A percentile compares a stretch with the other conserved stretches of the same genome.
These are phyloP conservation scores for Bryoerythrophyllum caledonicum DNA, from an alignment of 225 moss, liverwort and hornwort genomes.

Conservation along the genomic window DNA sequence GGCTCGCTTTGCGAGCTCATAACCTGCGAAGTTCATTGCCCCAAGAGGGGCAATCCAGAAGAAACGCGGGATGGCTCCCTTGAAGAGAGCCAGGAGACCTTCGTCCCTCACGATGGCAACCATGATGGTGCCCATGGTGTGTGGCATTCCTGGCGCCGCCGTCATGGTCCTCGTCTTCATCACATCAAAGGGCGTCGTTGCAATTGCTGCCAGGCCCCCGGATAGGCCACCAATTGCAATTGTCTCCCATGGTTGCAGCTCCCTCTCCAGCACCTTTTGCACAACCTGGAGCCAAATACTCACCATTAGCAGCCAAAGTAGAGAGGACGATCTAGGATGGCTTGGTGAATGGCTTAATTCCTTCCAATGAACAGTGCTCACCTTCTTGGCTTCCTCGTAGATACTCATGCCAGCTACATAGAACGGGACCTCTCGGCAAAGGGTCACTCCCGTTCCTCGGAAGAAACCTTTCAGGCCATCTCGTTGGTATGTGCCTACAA, in stretches of 20 bases:
- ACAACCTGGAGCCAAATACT: conserved; percentile 28
- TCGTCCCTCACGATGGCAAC: conserved; percentile 46
- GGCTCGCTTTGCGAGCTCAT: conserved; percentile 57
- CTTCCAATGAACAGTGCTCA: neutral
- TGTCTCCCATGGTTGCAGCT: conserved; percentile 52
- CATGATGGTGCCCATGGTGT: conserved; percentile 48
- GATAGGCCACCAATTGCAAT: conserved; percentile 51
- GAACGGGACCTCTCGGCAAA: conserved; percentile 67
- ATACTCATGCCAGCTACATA: conserved; percentile 72
- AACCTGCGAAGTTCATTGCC: conserved; percentile 55
- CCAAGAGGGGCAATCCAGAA: conserved; percentile 61
- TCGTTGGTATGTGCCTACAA: conserved; percentile 51
- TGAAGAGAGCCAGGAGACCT: conserved; percentile 44
- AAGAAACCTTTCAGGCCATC: conserved; percentile 65
- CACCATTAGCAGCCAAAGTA: neutral
- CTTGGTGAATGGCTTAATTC: too few relatives aligned
- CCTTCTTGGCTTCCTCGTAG: conserved; percentile 54
- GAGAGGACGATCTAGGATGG: neutral
- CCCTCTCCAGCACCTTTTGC: conserved; percentile 43
- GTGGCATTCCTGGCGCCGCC: conserved; percentile 51
- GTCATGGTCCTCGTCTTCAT: conserved; percentile 59
- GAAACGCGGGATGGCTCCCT: conserved; percentile 50
- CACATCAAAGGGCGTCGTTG: conserved; percentile 53
- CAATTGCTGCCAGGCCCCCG: conserved; percentile 50
- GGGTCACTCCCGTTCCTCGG: conserved; percentile 59